Percentiles rank a stretch among this genome's conserved stretches.
Evolutionary conservation across 805 yeast species (phyloP).

Genomic region (Cyberlindnera meyerae): DNA sequence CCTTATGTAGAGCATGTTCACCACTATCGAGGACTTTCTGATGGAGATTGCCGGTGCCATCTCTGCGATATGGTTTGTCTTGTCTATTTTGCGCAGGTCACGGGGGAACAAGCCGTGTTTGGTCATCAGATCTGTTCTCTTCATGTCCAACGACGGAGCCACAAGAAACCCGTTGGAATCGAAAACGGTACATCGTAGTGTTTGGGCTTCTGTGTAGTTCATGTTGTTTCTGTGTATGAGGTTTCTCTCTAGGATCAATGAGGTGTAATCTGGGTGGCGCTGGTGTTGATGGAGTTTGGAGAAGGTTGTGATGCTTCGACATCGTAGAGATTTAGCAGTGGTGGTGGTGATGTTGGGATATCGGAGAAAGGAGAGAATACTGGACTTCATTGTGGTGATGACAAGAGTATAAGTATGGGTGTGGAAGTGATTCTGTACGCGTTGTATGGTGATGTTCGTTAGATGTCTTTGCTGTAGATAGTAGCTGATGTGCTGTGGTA

Average conservation of each 20-base stretch:
- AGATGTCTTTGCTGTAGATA: too few relatives aligned
- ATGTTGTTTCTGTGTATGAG: conserved; percentile 32
- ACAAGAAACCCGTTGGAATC: conserved; percentile 64
- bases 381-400: too few relatives aligned
- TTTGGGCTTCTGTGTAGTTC: conserved; percentile 30
- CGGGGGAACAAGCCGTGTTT: conserved; percentile 81
- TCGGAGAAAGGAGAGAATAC: too few relatives aligned
- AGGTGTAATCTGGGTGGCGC: conserved; percentile 19
- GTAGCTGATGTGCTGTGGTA: too few relatives aligned
- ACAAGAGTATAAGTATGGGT: too few relatives aligned
- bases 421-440: too few relatives aligned
- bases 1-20: conserved; percentile 72
- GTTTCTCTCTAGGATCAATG: conserved; percentile 34
- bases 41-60: conserved; percentile 82
- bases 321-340: too few relatives aligned
- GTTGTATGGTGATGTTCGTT: too few relatives aligned
- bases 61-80: conserved; percentile 49
- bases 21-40: conserved; percentile 62
- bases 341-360: too few relatives aligned
- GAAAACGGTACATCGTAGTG: conserved; percentile 77
- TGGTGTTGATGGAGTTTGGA: neutral
- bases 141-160: conserved; percentile 67
- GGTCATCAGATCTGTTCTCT: conserved; percentile 64
- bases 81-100: conserved; percentile 84
- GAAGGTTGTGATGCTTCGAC: neutral